A percentile compares a stretch with the other conserved stretches of the same genome.
Evolutionary conservation across 805 yeast genomes (phyloP).

Genomic region (Priceomyces castillae): DNA sequence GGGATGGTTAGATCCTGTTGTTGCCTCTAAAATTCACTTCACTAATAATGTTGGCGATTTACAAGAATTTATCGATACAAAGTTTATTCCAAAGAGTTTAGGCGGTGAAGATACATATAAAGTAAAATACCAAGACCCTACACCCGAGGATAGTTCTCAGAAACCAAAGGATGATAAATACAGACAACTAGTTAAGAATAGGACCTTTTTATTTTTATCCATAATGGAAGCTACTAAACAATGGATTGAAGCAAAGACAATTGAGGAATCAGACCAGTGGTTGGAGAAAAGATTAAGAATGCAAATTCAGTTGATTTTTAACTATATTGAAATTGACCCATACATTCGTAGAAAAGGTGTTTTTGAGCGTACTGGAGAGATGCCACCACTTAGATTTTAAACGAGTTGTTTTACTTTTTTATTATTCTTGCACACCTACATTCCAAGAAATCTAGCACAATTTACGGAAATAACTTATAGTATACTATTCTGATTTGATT

Average conservation of each 20-base stretch:
- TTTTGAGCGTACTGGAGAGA: slow-evolving; percentile 65
- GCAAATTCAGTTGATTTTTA: slow-evolving; percentile 51
- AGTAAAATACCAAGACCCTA: slow-evolving; percentile 61
- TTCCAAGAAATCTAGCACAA: no score
- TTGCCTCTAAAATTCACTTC: slow-evolving; percentile 85
- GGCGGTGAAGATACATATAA: slow-evolving; percentile 71
- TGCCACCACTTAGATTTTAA: neutral
- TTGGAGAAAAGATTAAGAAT: slow-evolving; percentile 52
- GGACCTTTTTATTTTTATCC: slow-evolving; percentile 47
- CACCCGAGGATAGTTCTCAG: slow-evolving; percentile 50
- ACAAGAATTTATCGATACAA: slow-evolving; percentile 53
- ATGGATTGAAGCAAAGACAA: slow-evolving; percentile 67
- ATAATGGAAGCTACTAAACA: slow-evolving; percentile 61
- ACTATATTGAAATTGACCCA: slow-evolving; percentile 70
- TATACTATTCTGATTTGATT: no score
- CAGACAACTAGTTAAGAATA: slow-evolving; percentile 41
- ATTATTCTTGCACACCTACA: no score
- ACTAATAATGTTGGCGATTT: slow-evolving; percentile 71
- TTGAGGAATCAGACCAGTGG: slow-evolving; percentile 43
- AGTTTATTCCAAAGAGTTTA: slow-evolving; percentile 62
- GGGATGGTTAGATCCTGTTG: slow-evolving; percentile 95
- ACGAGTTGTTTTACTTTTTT: no score
- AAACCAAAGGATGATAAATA: slow-evolving; percentile 34
- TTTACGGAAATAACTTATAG: no score
- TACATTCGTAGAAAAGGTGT: slow-evolving; percentile 71